phyloP scores from a whole-genome alignment of 257 asterid genomes.

The Solanum chmielewskii region DNA sequence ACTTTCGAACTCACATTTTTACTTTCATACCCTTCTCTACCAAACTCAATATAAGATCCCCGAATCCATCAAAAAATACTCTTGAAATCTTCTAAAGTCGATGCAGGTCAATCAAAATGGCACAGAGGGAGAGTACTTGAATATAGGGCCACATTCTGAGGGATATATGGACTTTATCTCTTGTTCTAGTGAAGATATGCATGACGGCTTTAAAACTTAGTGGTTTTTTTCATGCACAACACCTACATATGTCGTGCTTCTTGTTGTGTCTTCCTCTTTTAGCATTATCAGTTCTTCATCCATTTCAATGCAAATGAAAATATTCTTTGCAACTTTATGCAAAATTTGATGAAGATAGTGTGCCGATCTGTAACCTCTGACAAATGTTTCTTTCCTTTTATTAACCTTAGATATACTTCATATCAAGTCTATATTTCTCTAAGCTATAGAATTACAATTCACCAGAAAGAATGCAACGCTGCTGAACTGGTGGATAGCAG shows the following conservation, averaged over 20 bases:
- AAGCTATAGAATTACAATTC: background rate
- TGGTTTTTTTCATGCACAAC: background rate
- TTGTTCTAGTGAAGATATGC: background rate
- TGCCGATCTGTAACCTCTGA: background rate
- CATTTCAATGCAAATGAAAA: background rate
- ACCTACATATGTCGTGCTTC: background rate
- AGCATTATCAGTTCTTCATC: background rate
- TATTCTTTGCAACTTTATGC: background rate
- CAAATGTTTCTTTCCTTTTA: background rate
- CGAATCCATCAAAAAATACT: background rate
- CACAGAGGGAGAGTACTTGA: background rate
- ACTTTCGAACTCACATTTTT: background rate
- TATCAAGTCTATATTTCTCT: background rate
- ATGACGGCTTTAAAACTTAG: background rate
- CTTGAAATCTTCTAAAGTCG: background rate
- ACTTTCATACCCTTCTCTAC: background rate
- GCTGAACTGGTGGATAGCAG: slow-evolving; percentile 22
- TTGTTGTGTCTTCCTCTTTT: background rate
- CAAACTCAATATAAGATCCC: background rate
- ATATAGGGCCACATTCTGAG: background rate
- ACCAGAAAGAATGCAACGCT: slow-evolving; percentile 31
- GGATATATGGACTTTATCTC: background rate
- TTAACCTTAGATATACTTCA: background rate
- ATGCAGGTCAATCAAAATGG: background rate
- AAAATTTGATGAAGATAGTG: background rate